Percentiles rank a stretch among this genome's conserved stretches.
phyloP scores from a whole-genome alignment of 2,329 filamentous ascomycete species.

The Talaromyces pinophilus region DNA sequence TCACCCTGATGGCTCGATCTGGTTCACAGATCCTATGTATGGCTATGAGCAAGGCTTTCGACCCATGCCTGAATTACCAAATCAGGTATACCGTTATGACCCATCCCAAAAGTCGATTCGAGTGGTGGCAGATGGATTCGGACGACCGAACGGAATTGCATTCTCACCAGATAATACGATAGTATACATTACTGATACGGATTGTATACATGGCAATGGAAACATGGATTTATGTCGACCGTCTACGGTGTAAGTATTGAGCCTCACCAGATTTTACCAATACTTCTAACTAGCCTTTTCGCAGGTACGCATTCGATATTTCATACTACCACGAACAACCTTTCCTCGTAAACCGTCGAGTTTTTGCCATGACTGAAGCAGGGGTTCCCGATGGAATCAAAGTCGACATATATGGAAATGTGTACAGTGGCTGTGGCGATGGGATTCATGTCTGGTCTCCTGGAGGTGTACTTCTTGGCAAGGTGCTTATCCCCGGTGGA shows the following conservation, averaged over 20 bases:
- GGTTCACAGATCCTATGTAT: slow-evolving; percentile 31
- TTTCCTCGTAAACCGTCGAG: slow-evolving; percentile 36
- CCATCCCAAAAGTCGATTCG: slow-evolving; percentile 43
- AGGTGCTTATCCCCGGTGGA: slow-evolving; percentile 56
- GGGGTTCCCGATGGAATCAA: slow-evolving; percentile 53
- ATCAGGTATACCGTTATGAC: slow-evolving; percentile 47
- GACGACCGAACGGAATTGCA: slow-evolving; percentile 50
- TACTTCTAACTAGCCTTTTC: too few relatives aligned
- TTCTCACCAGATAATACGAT: slow-evolving; percentile 47
- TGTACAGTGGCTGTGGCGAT: slow-evolving; percentile 58
- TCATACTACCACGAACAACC: neutral
- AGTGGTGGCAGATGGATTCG: slow-evolving; percentile 46
- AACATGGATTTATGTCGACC: neutral
- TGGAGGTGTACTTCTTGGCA: slow-evolving; percentile 54
- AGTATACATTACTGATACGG: slow-evolving; percentile 50
- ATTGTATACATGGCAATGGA: slow-evolving; percentile 11
- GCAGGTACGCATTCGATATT: slow-evolving; percentile 53
- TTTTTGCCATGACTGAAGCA: slow-evolving; percentile 46
- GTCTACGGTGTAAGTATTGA: slow-evolving; percentile 11
- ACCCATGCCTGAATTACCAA: slow-evolving; percentile 36
- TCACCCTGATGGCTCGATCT: slow-evolving; percentile 28
- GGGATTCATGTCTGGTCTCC: slow-evolving; percentile 57
- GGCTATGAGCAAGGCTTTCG: slow-evolving; percentile 40
- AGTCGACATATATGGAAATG: slow-evolving; percentile 55
- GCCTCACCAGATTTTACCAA: too few relatives aligned